phyloP scores from a whole-genome alignment of 805 yeast species.

The Ogataea henricii region DNA sequence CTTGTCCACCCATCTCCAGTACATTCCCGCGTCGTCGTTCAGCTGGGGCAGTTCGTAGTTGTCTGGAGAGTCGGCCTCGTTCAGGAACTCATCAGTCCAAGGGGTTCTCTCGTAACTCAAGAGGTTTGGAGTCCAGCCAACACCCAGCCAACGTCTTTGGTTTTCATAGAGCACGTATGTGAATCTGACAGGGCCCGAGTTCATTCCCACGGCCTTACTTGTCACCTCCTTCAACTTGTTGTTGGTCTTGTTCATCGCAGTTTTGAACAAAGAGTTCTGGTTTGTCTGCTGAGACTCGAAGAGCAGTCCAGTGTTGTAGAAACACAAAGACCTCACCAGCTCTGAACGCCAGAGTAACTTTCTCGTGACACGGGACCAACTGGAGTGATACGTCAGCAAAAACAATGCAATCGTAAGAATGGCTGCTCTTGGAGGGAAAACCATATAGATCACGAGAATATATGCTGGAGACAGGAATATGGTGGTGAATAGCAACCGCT shows the following conservation, averaged over 20 bases:
- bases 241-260: slow-evolving; percentile 56
- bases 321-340: slow-evolving; percentile 66
- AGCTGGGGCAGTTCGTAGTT: slow-evolving; percentile 79
- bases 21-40: slow-evolving; percentile 63
- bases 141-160: slow-evolving; percentile 96
- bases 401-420: slow-evolving; percentile 60
- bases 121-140: slow-evolving; percentile 95
- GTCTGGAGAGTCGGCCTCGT: slow-evolving; percentile 79
- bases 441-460: slow-evolving; percentile 63
- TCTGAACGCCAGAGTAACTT: slow-evolving; percentile 83
- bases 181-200: slow-evolving; percentile 60
- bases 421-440: slow-evolving; percentile 71
- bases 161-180: slow-evolving; percentile 93
- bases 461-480: slow-evolving; percentile 85
- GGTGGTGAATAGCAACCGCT: slow-evolving; percentile 79
- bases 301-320: slow-evolving; percentile 86
- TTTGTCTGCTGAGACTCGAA: slow-evolving; percentile 43
- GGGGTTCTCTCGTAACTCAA: slow-evolving; percentile 91
- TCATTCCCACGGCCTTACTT: slow-evolving; percentile 17
- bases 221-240: slow-evolving; percentile 34
- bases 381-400: slow-evolving; percentile 80
- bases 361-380: slow-evolving; percentile 82
- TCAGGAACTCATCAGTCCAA: slow-evolving; percentile 95
- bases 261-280: slow-evolving; percentile 47
- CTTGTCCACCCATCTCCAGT: slow-evolving; percentile 94